Evolutionary conservation across 2,329 filamentous ascomycete species (phyloP).

Genomic region (Apiospora pterosperma): DNA sequence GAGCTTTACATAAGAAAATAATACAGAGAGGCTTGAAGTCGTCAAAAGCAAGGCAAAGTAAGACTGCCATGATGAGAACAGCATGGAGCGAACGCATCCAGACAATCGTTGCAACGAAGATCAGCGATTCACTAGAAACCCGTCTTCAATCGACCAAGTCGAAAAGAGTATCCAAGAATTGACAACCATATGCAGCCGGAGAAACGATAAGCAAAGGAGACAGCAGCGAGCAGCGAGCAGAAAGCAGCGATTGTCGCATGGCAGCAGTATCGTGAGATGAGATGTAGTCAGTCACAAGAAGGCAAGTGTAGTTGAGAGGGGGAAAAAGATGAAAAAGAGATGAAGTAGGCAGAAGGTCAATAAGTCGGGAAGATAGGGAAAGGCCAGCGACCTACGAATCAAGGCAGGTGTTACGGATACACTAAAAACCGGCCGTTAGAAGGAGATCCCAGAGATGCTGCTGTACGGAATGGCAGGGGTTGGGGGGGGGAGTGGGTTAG

Average conservation of each 20-base stretch:
- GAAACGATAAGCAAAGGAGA: background rate
- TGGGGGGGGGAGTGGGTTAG: too few relatives aligned
- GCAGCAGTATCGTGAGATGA: background rate
- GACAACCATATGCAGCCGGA: background rate
- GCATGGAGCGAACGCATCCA: background rate
- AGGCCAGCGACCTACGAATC: background rate
- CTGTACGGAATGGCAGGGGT: too few relatives aligned
- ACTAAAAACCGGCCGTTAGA: slow-evolving; percentile 1
- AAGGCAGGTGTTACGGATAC: slow-evolving; percentile 1
- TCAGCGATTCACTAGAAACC: slow-evolving; percentile 1
- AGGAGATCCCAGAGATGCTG: too few relatives aligned
- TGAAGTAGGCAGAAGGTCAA: background rate
- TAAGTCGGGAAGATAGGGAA: background rate
- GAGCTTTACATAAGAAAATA: background rate
- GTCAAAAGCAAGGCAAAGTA: background rate
- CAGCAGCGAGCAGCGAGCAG: background rate
- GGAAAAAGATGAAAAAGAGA: background rate
- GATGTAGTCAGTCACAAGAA: background rate
- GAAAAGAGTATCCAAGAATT: background rate
- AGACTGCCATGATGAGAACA: background rate
- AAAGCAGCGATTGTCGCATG: background rate
- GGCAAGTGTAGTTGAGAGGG: background rate
- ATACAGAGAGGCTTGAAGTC: background rate
- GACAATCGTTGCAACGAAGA: background rate
- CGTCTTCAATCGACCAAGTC: slow-evolving; percentile 2